phyloP scores from a whole-genome alignment of 163 green algal species.

The Scenedesmus sp. region DNA sequence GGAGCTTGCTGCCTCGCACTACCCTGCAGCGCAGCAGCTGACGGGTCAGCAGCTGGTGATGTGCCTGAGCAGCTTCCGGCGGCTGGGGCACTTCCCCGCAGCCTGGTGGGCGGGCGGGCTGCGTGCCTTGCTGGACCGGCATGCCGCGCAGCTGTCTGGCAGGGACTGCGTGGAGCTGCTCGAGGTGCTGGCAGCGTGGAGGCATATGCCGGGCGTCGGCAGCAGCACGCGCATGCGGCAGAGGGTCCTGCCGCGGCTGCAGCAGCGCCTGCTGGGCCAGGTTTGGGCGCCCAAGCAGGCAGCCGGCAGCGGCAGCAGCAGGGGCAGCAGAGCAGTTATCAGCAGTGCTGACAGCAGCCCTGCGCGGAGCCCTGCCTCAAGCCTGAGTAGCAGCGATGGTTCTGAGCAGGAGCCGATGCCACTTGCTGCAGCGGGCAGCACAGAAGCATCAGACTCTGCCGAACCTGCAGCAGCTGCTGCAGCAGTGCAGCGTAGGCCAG shows the following conservation, averaged over 20 bases:
- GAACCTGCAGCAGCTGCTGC: neutral
- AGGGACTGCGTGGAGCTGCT: conserved; percentile 32
- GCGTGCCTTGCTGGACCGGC: neutral
- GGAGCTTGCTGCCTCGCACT: neutral
- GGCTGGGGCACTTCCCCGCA: conserved; percentile 9
- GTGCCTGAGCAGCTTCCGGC: conserved; percentile 13
- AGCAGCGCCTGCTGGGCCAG: conserved; percentile 20
- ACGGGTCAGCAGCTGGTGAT: conserved; percentile 40
- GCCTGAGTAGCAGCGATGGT: neutral
- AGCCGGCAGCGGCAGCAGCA: neutral
- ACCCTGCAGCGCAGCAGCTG: neutral
- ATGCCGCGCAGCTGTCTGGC: neutral
- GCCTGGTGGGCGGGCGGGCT: neutral
- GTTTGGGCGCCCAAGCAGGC: neutral
- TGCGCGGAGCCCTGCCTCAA: neutral
- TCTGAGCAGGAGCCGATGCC: neutral
- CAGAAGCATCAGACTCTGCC: neutral
- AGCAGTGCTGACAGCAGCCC: neutral
- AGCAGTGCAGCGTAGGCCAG: neutral
- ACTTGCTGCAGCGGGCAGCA: neutral
- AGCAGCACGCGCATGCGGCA: conserved; percentile 2
- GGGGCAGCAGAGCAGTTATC: neutral
- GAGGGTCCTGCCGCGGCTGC: conserved; percentile 10
- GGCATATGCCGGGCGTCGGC: neutral
- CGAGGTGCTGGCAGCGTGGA: conserved; percentile 26